phyloP scores from a whole-genome alignment of 2,329 filamentous ascomycete species.

The Pseudodiploospora longispora region DNA sequence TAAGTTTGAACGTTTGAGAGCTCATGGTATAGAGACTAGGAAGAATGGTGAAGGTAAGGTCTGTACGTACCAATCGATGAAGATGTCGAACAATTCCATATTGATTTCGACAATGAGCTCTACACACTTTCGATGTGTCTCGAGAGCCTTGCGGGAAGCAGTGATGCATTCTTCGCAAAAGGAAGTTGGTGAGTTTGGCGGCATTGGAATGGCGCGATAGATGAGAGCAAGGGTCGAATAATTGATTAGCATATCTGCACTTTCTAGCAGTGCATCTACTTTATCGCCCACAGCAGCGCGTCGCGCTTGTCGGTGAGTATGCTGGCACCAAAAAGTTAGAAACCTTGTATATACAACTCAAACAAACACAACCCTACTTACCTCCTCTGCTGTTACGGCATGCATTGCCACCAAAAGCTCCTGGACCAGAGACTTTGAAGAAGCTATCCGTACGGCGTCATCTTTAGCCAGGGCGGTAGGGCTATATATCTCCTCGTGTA shows the following conservation, averaged over 20 bases:
- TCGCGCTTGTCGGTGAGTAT: constrained; percentile 20
- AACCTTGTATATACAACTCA: background rate
- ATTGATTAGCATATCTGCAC: constrained; percentile 34
- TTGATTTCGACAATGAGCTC: constrained; percentile 26
- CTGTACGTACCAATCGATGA: background rate
- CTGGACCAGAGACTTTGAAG: background rate
- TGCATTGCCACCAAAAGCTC: background rate
- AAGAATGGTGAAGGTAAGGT: background rate
- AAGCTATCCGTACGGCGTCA: background rate
- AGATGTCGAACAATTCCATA: constrained; percentile 35
- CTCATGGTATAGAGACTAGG: too few relatives aligned
- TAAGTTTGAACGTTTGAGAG: too few relatives aligned
- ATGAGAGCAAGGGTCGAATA: constrained; percentile 33
- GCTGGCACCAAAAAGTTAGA: constrained; percentile 25
- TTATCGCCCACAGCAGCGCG: constrained; percentile 16
- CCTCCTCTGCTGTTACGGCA: background rate
- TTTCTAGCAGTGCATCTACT: constrained; percentile 27
- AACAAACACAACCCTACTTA: background rate
- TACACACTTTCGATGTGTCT: constrained; percentile 33
- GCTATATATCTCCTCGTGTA: background rate
- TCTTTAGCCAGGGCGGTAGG: background rate
- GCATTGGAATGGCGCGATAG: constrained; percentile 31
- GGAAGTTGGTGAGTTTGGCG: constrained; percentile 19
- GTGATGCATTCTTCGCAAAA: constrained; percentile 35
- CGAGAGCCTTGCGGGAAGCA: constrained; percentile 32